These are phyloP conservation scores for Oidiodendron maius DNA, from an alignment of 495 filamentous ascomycete species.

Conservation along the genomic window DNA sequence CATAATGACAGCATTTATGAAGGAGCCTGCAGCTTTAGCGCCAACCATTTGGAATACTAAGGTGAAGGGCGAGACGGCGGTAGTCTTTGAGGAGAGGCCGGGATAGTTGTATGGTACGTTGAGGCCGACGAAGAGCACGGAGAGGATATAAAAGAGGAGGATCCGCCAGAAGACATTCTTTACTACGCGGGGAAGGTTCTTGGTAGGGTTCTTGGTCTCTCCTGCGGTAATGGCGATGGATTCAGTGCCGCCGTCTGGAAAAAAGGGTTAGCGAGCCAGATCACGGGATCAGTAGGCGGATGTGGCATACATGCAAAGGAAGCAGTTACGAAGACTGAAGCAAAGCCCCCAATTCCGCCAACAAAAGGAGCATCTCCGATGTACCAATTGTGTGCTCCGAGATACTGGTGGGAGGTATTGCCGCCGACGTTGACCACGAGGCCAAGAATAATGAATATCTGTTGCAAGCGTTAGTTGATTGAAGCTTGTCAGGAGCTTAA, in stretches of 20 bases:
- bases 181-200: constrained; percentile 71
- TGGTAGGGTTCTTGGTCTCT: constrained; percentile 70
- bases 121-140: constrained; percentile 54
- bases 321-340: constrained; percentile 40
- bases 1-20: constrained; percentile 65
- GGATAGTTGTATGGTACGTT: constrained; percentile 49
- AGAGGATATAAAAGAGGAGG: constrained; percentile 73
- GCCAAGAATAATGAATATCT: constrained; percentile 53
- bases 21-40: constrained; percentile 52
- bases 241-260: constrained; percentile 51
- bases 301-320: too few species aligned
- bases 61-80: constrained; percentile 58
- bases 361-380: constrained; percentile 52
- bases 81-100: constrained; percentile 31
- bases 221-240: constrained; percentile 52
- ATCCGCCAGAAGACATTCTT: constrained; percentile 56
- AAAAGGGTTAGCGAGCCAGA: constrained; percentile 30
- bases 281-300: constrained; percentile 38
- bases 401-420: constrained; percentile 38
- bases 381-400: constrained; percentile 42
- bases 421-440: constrained; percentile 46
- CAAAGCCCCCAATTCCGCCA: constrained; percentile 60
- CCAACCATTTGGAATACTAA: constrained; percentile 63
- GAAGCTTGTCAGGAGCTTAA: neutral
- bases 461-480: neutral